These are phyloP conservation scores for Margaritispora aquatica DNA, from an alignment of 495 filamentous ascomycete species.

Conservation along the genomic window DNA sequence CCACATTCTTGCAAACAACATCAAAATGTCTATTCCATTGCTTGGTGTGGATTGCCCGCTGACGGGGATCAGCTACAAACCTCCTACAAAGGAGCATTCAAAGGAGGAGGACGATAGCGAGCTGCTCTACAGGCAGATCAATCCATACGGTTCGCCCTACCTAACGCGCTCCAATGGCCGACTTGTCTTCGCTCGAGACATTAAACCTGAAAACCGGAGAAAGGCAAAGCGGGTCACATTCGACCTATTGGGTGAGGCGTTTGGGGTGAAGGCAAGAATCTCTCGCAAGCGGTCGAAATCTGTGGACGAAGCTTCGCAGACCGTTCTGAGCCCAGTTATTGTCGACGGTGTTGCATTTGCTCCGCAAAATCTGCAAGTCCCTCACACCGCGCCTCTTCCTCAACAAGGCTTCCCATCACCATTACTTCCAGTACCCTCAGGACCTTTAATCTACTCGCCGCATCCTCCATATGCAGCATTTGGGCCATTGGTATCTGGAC, in stretches of 20 bases:
- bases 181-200: slow-evolving; percentile 22
- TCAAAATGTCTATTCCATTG: neutral
- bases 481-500: neutral
- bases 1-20: neutral
- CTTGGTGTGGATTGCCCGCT: neutral
- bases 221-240: neutral
- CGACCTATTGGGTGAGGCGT: slow-evolving; percentile 19
- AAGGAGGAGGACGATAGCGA: neutral
- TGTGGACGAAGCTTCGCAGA: neutral
- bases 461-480: neutral
- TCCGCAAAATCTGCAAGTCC: neutral
- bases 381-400: slow-evolving; percentile 10
- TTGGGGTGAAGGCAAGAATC: slow-evolving; percentile 2
- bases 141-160: slow-evolving; percentile 19
- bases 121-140: neutral
- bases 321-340: slow-evolving; percentile 8
- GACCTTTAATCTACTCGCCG: neutral
- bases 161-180: slow-evolving; percentile 25
- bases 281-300: slow-evolving; percentile 11
- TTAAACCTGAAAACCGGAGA: slow-evolving; percentile 14
- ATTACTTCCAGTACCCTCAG: neutral
- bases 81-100: neutral
- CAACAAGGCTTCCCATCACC: slow-evolving; percentile 15
- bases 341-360: slow-evolving; percentile 15
- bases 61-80: neutral